Base-by-base conservation (phyloP, 73 alveolate genomes). In the Paramecium caudatum region DNA sequence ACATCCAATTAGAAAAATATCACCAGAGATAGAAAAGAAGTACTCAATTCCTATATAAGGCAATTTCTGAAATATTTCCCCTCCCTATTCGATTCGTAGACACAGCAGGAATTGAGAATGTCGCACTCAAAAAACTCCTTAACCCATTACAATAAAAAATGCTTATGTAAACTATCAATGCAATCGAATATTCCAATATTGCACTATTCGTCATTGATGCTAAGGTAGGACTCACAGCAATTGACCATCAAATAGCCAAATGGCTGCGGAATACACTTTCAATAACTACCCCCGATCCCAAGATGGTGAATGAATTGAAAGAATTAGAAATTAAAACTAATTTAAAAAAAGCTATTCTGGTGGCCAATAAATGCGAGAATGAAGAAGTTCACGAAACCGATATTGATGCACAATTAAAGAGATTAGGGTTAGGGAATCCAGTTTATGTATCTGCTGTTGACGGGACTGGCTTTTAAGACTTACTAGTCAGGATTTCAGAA, bases 81-180 rank as follows among this genome's bases (percentile, higher is more conserved):
- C 91, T 95, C 45, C 97, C 98, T 1, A 82, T 96, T 8, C 90
- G 97, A 74, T 45, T 96, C 15, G 97, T 96, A 10, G 99, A 96
- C 91, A 96, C 99, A 0, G 99, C 99, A 43, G 99, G 99, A 13
- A 93, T 91, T 81, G 98, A 95, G 47, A 88, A 84, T 13, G 84
- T 61, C 7, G 93, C 90, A 27, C 47, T 65, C 8, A 43, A 65
- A 32, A 55, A 62, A 46, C 27, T 62, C 25, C 78, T 81, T 19
- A 82, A 45, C 33, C 92, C 47, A 32, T 43, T 49, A 45, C 19
- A 70, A 21, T 91, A 85, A 91, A 95, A 84, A 82, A 93, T 91
- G 95, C 37, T 82, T 36, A 65, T 61, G 82, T 74, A 91, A 65
- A 91, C 95, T 5, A 45, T 90, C 21, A 78, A 96, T 46, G 98